These are phyloP conservation scores for Eucalyptus coolabah DNA, from an alignment of 345 rosid genomes.

Conservation along the genomic window DNA sequence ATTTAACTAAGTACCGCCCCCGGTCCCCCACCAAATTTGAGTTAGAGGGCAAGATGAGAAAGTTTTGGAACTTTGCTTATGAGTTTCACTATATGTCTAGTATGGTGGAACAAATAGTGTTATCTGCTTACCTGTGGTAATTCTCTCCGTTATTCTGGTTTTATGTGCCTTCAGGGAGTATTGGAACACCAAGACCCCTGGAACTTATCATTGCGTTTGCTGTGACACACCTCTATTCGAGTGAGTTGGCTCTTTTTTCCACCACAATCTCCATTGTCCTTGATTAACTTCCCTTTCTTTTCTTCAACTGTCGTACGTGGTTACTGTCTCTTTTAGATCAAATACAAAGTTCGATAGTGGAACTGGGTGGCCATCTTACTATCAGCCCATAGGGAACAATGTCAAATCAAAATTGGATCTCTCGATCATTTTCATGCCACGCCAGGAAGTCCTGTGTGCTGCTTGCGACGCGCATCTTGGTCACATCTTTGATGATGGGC, in stretches of 20 bases:
- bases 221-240: constrained; percentile 75
- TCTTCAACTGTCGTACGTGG: neutral
- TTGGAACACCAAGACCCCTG: constrained; percentile 71
- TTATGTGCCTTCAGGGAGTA: constrained; percentile 41
- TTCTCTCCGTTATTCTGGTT: neutral
- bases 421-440: constrained; percentile 85
- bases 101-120: neutral
- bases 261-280: neutral
- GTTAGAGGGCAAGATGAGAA: too few relatives aligned
- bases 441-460: constrained; percentile 67
- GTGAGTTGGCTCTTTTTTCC: constrained; percentile 19
- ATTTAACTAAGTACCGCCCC: neutral
- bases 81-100: neutral
- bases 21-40: neutral
- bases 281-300: neutral
- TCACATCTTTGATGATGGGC: constrained; percentile 83
- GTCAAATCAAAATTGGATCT: constrained; percentile 65
- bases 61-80: neutral
- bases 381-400: constrained; percentile 55
- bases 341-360: constrained; percentile 94
- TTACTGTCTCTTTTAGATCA: constrained; percentile 32
- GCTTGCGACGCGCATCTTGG: constrained; percentile 81
- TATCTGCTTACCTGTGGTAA: neutral
- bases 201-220: constrained; percentile 81
- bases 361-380: constrained; percentile 96